Evolutionary conservation across 2,329 filamentous ascomycete species (phyloP), one percentile per base, ranked within the genome.

Genomic region (Apiospora malaysiana): DNA sequence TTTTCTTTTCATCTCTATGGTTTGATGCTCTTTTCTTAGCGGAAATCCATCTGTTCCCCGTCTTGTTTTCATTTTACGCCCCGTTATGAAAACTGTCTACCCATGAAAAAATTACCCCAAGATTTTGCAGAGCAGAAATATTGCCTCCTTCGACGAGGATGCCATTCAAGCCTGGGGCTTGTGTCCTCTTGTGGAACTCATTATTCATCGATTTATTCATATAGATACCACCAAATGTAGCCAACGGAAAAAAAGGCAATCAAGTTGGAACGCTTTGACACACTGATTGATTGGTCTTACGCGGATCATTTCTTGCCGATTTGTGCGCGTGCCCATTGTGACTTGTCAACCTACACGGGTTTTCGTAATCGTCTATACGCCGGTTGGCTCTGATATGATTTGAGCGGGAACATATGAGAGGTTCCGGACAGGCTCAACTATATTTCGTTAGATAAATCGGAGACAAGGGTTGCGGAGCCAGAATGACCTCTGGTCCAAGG

Each of bases 51-150:
- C 32, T 32, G 32, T 32, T 32, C 16, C 6, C 56, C 56, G 14
- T 63, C 37, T 59, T 63, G 56, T 63, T 63, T 63, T 63, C 56
- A 40, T 63, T 18, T 63, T 7, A 63, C 56, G 56, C 32, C 56
- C 56, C 56, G 18, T 63, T 40, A 63, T 63, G 56, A 63, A 63
- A 63, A 63, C 56, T 21, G 56, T 14, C 56, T 63, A 63, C 56
- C 32, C 14, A n/a, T 59, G 25, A 37, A 63, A n/a, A 40, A 32
- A 37, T n/a, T n/a, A 18, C 56, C 18, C 32, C 32, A 63, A 56
- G 56, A 23, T 14, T 18, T 63, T 63, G 56, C 56, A n/a, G 51
- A 63, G 56, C 32, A 63, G 56, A 63, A 27, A 32, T 37, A 37
- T 27, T 40, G 12, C 42, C 14, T 16, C 12, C 42, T 45, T 45